Evolutionary conservation across 2,329 filamentous ascomycete genomes (phyloP).

Genomic region (Colletotrichum sp.): DNA sequence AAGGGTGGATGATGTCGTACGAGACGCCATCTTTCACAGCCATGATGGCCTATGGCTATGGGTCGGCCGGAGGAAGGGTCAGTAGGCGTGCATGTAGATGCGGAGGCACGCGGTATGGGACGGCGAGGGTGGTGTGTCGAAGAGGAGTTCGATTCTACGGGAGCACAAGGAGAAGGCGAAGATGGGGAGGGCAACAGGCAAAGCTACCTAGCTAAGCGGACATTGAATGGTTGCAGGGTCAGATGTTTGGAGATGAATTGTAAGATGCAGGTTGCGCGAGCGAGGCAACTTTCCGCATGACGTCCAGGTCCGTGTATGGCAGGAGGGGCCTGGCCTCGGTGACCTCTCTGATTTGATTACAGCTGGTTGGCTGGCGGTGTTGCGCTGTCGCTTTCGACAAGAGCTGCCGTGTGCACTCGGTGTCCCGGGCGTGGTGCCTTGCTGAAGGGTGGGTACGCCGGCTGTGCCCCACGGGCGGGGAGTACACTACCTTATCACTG

Average conservation of each 20-base stretch:
- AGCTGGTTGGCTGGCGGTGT: conserved; percentile 12
- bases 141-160: not conserved
- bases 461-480: not conserved
- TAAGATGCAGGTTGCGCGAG: conserved; percentile 10
- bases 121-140: not conserved
- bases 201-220: not conserved
- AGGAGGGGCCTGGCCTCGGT: conserved; percentile 15
- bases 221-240: conserved; percentile 3
- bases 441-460: not conserved
- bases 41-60: conserved; percentile 45
- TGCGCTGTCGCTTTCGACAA: not conserved
- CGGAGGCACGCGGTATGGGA: not conserved
- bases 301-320: conserved; percentile 15
- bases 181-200: not conserved
- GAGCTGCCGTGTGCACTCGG: not conserved
- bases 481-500: not conserved
- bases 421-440: not conserved
- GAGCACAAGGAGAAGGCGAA: not conserved
- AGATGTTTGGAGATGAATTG: conserved; percentile 2
- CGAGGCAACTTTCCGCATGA: conserved; percentile 20
- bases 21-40: conserved; percentile 46
- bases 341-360: not conserved
- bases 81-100: conserved; percentile 5
- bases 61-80: conserved; percentile 7
- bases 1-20: conserved; percentile 2